phyloP scores from a whole-genome alignment of 345 rosid genomes.

The Iberis pinnata region DNA sequence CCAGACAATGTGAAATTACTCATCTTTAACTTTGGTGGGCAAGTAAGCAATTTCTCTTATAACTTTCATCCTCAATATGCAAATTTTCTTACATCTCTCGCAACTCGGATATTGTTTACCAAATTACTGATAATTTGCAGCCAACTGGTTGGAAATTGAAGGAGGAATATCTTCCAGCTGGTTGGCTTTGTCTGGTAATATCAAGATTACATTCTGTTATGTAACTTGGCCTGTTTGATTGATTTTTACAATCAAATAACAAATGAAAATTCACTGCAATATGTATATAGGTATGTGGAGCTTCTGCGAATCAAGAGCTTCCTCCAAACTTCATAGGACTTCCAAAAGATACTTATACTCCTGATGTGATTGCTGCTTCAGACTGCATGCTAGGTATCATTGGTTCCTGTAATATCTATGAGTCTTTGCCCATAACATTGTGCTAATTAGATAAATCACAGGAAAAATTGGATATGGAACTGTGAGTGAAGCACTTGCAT shows the following conservation, averaged over 20 bases:
- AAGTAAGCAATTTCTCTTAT: constrained; percentile 39
- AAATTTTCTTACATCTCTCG: not conserved
- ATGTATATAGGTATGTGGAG: constrained; percentile 81
- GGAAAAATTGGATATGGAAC: constrained; percentile 99
- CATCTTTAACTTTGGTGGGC: constrained; percentile 96
- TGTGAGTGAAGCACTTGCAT: constrained; percentile 92
- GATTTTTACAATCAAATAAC: not conserved
- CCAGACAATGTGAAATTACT: constrained; percentile 76
- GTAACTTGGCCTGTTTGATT: not conserved
- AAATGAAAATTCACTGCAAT: not conserved
- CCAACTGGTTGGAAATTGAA: constrained; percentile 95
- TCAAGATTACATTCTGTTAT: constrained; percentile 9
- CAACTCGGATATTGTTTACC: not conserved
- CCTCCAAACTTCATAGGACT: constrained; percentile 88
- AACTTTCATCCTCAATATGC: not conserved
- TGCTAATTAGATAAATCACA: constrained; percentile 42
- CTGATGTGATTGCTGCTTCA: constrained; percentile 97
- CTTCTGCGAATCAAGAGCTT: constrained; percentile 74
- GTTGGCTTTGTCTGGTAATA: constrained; percentile 93
- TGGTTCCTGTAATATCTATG: constrained; percentile 22
- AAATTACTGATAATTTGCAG: constrained; percentile 40
- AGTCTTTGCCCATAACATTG: constrained; percentile 16
- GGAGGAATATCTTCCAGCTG: constrained; percentile 76
- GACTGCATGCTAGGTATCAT: constrained; percentile 99
- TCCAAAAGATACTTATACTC: constrained; percentile 91